phyloP scores from a whole-genome alignment of 2,329 filamentous ascomycete species.

The Tolypocladium amazonense region DNA sequence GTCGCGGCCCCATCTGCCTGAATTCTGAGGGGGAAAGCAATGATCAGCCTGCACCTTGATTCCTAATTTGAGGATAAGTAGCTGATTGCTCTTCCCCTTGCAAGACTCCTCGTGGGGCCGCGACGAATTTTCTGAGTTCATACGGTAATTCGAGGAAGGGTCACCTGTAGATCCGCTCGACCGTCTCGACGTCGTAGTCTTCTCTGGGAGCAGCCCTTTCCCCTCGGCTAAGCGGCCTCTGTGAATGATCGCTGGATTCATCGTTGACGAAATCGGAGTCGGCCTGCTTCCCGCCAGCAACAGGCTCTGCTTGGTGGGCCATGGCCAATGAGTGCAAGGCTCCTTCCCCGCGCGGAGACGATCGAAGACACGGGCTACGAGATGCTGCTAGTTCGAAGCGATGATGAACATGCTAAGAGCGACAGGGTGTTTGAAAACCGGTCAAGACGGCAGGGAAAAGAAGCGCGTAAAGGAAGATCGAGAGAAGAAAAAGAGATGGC shows the following conservation, averaged over 20 bases:
- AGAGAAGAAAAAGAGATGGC: not conserved
- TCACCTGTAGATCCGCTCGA: constrained; percentile 43
- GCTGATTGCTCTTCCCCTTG: too few species aligned
- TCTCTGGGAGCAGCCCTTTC: not conserved
- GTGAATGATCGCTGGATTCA: not conserved
- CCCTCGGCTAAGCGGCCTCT: not conserved
- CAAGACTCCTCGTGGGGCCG: too few species aligned
- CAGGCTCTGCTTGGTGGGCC: not conserved
- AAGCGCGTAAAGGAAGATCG: too few species aligned
- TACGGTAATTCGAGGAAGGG: not conserved
- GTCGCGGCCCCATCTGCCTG: too few species aligned
- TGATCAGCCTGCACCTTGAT: too few species aligned
- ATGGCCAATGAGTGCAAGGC: not conserved
- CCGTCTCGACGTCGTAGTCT: constrained; percentile 37
- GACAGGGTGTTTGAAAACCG: not conserved
- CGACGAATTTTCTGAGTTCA: too few species aligned
- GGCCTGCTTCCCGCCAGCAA: not conserved
- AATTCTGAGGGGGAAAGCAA: too few species aligned
- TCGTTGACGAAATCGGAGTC: not conserved
- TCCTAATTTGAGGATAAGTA: too few species aligned
- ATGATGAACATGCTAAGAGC: not conserved
- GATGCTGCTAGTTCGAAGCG: not conserved
- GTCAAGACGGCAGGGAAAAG: not conserved
- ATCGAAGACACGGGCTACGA: not conserved
- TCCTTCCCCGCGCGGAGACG: not conserved